Conservation (phyloP, 805 yeast genomes). For the Yarrowia sp. region DNA sequence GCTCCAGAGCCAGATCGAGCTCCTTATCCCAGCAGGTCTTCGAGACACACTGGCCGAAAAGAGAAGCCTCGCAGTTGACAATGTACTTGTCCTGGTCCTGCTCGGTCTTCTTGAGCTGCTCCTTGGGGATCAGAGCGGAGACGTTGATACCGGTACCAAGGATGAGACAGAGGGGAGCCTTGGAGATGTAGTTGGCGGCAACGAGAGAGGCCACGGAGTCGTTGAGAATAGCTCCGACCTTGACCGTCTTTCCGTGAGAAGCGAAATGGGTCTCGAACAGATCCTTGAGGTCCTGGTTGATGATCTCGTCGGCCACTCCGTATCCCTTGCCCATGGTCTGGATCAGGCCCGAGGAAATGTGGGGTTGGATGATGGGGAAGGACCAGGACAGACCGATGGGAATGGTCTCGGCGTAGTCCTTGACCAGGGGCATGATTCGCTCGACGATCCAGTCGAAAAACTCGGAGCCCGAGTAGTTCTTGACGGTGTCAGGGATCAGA, state of each 20-base stretch:
- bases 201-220: slow-evolving; percentile 89
- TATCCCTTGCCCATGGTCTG: slow-evolving; percentile 70
- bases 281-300: slow-evolving; percentile 76
- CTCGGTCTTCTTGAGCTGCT: slow-evolving; percentile 59
- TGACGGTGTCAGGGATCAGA: slow-evolving; percentile 44
- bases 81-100: slow-evolving; percentile 53
- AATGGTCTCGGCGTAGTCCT: slow-evolving; percentile 14
- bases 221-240: slow-evolving; percentile 81
- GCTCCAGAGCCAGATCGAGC: slow-evolving; percentile 66
- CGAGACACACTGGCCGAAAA: slow-evolving; percentile 83
- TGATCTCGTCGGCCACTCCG: slow-evolving; percentile 69
- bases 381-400: slow-evolving; percentile 50
- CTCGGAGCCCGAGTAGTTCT: slow-evolving; percentile 45
- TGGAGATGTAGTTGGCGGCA: slow-evolving; percentile 69
- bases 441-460: slow-evolving; percentile 50
- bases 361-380: slow-evolving; percentile 48
- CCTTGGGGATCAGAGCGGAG: slow-evolving; percentile 58
- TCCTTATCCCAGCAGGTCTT: slow-evolving; percentile 74
- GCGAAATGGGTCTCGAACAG: slow-evolving; percentile 71
- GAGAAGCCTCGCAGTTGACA: slow-evolving; percentile 92
- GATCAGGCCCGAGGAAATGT: slow-evolving; percentile 44
- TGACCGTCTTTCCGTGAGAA: slow-evolving; percentile 57
- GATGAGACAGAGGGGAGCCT: slow-evolving; percentile 78
- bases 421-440: slow-evolving; percentile 42
- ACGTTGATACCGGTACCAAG: slow-evolving; percentile 93